These are phyloP conservation scores for Penicillium polonicum DNA, from an alignment of 2,329 filamentous ascomycete genomes.

Conservation along the genomic window DNA sequence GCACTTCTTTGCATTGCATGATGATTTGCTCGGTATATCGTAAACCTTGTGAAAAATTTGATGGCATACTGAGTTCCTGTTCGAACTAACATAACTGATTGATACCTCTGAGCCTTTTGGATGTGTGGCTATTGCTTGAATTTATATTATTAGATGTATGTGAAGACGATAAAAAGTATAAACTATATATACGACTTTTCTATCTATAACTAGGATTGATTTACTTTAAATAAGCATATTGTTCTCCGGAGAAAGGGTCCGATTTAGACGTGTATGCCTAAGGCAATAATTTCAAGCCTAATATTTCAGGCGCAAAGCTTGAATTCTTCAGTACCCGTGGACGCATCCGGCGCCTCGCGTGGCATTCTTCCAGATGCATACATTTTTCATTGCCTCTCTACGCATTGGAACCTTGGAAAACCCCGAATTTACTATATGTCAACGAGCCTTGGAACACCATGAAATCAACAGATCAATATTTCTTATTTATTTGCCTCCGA, in stretches of 20 bases:
- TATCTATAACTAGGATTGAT: no score
- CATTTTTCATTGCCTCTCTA: background rate
- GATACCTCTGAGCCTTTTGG: background rate
- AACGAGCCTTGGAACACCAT: background rate
- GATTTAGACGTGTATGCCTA: background rate
- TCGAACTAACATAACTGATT: background rate
- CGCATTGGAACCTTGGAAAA: background rate
- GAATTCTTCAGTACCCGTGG: background rate
- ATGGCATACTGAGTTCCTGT: background rate
- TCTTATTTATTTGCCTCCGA: background rate
- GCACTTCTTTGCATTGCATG: background rate
- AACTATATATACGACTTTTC: no score
- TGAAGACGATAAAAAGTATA: background rate
- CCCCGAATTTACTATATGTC: background rate
- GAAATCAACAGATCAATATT: background rate
- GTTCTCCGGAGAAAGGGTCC: background rate
- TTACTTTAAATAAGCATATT: no score
- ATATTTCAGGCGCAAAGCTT: background rate
- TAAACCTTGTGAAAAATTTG: background rate
- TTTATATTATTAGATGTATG: background rate
- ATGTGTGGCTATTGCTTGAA: background rate
- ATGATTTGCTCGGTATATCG: background rate
- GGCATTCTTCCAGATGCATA: background rate
- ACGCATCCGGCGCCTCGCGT: background rate
- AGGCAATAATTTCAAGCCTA: background rate